These are phyloP conservation scores for Solanum commersonii DNA, from an alignment of 257 asterid species.

Conservation along the genomic window DNA sequence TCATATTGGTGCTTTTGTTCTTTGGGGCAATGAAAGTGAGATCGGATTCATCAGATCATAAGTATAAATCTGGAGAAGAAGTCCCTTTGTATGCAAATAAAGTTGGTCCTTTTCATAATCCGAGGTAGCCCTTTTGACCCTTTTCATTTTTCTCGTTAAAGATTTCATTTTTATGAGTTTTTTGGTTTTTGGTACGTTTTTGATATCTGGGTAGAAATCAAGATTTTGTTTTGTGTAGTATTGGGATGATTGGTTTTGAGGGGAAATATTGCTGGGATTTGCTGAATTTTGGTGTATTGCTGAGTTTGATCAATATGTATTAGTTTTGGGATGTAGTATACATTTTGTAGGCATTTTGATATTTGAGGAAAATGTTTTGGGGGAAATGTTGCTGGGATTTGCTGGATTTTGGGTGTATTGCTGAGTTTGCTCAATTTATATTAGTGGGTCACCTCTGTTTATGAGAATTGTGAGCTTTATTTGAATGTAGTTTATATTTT, in stretches of 20 bases:
- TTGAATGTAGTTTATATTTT: background rate
- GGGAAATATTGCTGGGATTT: background rate
- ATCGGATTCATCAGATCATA: slow-evolving; percentile 32
- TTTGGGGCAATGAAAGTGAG: slow-evolving; percentile 6
- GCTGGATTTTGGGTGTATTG: background rate
- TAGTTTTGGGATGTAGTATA: background rate
- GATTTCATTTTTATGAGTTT: background rate
- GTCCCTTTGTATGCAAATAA: slow-evolving; percentile 33
- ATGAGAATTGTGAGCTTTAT: background rate
- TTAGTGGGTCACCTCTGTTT: background rate
- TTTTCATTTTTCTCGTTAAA: background rate
- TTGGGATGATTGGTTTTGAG: background rate
- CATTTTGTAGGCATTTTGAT: background rate
- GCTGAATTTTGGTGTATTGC: background rate
- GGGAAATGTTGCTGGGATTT: background rate
- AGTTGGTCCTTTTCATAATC: slow-evolving; percentile 38
- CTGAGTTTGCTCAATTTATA: background rate
- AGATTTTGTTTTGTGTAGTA: background rate
- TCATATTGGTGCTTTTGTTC: background rate
- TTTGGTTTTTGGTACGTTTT: background rate
- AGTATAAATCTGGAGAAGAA: slow-evolving; percentile 14
- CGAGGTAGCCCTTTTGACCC: slow-evolving; percentile 15
- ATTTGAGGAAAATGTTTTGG: background rate
- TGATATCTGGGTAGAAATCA: background rate
- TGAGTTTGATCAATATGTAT: background rate